Base-by-base conservation (phyloP, 2,329 filamentous ascomycete species). In the Cladophialophora chaetospira region DNA sequence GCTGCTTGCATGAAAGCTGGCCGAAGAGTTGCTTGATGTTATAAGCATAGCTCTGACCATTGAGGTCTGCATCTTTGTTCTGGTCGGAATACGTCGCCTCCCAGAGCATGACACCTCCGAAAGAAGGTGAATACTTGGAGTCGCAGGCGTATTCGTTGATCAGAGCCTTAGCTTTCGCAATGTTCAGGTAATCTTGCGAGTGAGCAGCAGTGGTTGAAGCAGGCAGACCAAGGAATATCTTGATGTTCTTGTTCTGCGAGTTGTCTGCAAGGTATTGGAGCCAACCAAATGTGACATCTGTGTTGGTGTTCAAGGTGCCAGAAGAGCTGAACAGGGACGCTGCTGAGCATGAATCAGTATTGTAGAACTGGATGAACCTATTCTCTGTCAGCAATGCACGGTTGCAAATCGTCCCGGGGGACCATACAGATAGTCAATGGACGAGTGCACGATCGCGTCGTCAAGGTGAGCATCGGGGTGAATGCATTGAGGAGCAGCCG, bases 401-500 rank as follows among this genome's bases (percentile, higher is more conserved):
- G 6, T 25, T 17, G 13, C 8, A 17, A 15, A 42, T 29, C 19
- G n/a, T 9, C 11, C 6, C 26, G 17, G 17, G 25, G 2, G n/a
- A 13, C 5, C 59, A 45, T 60, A 62, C 60, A 83, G 64, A 63
- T 79, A 81, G 65, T 83, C 80, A 63, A 82, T 80, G 8, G 61
- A 58, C 6, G 77, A 70, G 29, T 70, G 70, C 13, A 57, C 43
- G 53, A 83, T 79, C 5, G 77, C 75, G 33, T 72, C 50, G n/a
- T 68, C 66, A 21, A 82, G 72, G 50, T 78, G 75, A 19, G 64
- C 62, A 63, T 89, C 86, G 1, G 87, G 85, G 67, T 82, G 88
- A 0, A 79, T 77, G 65, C 85, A 91, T 72, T 88, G 87, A 1
- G 87, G 87, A 13, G 86, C 86, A 0, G 84, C 84, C 2, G 81